A percentile compares a stretch with the other conserved stretches of the same genome.
These are phyloP conservation scores for Gracilaria gracilis DNA, from an alignment of 23 red algal species.

Conservation along the genomic window DNA sequence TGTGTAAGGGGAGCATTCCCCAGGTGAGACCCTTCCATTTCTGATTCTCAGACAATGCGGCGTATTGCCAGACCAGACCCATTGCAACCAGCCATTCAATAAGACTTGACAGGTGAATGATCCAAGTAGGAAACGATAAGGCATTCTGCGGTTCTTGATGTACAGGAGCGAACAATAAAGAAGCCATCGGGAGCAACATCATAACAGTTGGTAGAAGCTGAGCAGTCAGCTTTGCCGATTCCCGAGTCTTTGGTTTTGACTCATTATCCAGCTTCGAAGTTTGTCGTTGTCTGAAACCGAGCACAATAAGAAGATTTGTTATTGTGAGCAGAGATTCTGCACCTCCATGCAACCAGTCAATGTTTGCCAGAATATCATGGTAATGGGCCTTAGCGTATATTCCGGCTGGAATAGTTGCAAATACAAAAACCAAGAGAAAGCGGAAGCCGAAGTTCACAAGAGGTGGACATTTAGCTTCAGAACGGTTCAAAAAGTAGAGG, in stretches of 20 bases:
- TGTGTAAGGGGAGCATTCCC: constrained; percentile 89
- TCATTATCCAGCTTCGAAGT: not conserved
- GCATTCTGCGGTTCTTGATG: constrained; percentile 84
- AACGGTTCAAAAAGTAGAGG: constrained; percentile 69
- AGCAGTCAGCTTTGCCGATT: not conserved
- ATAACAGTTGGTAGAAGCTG: not conserved
- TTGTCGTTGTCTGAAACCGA: constrained; percentile 65
- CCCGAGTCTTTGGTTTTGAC: not conserved
- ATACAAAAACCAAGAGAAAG: constrained; percentile 93
- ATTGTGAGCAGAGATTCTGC: constrained; percentile 90
- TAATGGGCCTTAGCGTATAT: constrained; percentile 81
- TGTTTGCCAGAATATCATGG: constrained; percentile 88
- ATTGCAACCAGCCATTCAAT: constrained; percentile 86
- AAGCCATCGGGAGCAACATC: not conserved
- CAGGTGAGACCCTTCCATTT: constrained; percentile 82
- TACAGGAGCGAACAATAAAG: not conserved
- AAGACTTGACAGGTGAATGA: constrained; percentile 79
- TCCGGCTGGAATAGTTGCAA: constrained; percentile 87
- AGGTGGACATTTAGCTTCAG: constrained; percentile 41
- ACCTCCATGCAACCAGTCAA: constrained; percentile 92
- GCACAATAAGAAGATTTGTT: constrained; percentile 85
- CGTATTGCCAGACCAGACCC: constrained; percentile 80
- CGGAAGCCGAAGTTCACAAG: constrained; percentile 80
- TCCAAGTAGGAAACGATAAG: constrained; percentile 81
- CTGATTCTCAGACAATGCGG: constrained; percentile 30